Base-by-base conservation (phyloP, 148 eudicot species). In the Gaultheria prostrata region DNA sequence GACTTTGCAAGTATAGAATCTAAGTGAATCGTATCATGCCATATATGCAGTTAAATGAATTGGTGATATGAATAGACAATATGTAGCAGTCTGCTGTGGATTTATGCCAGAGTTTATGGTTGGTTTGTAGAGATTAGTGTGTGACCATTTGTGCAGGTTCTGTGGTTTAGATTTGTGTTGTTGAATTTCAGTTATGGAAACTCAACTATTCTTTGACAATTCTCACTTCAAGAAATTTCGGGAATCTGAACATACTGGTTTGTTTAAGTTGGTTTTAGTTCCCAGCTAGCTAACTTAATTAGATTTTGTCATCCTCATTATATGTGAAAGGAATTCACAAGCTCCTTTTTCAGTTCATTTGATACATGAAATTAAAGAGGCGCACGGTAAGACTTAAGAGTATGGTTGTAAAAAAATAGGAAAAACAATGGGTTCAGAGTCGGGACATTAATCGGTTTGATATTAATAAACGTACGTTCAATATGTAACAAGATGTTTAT, bases 21-120 rank as follows among this genome's bases (percentile, higher is more conserved):
- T 59, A 59, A 11, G 26, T 1, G 11, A 59, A 59, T 59, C 67
- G 8, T 59, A 59, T 59, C 67, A 18, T 59, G 67, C 67, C 26
- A n/a, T 59, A 10, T 59, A 59, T 59, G 24, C n/a, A 1, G 67
- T 63, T 63, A 10, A 10, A 11, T 26, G 15, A 26, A 26, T 65
- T 26, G 33, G 32, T 65, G 71, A 14, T 65, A 65, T 59, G n/a
- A 59, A 59, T 21, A 10, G 10, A 59, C 8, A 26, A 8, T n/a
- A 59, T 21, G n/a, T 57, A 20, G 63, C 63, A 57, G 24, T 57
- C 24, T 1, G 28, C 67, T 59, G 67, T 43, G 24, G 13, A 15
- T 35, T 67, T 51, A 80, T 83, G 73, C 70, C 35, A 26, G 33
- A n/a, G n/a, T 73, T 20, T 73, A 73, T 35, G 53, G 53, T 21